Percentiles rank a stretch among this genome's conserved stretches.
These are phyloP conservation scores for Przewalskia tangutica DNA, from an alignment of 257 asterid species.

Conservation along the genomic window DNA sequence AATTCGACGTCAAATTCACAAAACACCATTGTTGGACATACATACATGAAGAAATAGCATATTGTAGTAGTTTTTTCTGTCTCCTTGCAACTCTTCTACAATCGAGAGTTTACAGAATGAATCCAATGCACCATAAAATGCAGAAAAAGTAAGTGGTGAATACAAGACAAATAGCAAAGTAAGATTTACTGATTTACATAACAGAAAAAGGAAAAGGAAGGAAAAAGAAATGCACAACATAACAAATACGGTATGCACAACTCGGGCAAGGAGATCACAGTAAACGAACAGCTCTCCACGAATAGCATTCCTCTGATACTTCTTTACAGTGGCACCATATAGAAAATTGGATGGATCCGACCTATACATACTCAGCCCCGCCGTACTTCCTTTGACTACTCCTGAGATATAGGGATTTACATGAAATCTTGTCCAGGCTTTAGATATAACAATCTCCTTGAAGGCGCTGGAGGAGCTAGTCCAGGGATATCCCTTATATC, in stretches of 20 bases:
- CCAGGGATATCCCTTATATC: slow-evolving; percentile 88
- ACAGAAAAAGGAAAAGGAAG: background rate
- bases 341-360: background rate
- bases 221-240: background rate
- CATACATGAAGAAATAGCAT: background rate
- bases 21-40: background rate
- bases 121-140: slow-evolving; percentile 1
- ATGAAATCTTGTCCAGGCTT: slow-evolving; percentile 23
- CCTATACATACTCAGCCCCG: background rate
- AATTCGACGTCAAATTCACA: background rate
- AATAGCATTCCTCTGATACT: slow-evolving; percentile 8
- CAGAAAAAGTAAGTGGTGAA: background rate
- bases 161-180: background rate
- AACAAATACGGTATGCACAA: slow-evolving; percentile 15
- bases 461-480: slow-evolving; percentile 92
- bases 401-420: background rate
- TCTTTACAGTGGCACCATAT: background rate
- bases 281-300: background rate
- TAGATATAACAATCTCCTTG: slow-evolving; percentile 68
- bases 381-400: too few species aligned
- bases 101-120: background rate
- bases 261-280: background rate
- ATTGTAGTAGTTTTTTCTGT: background rate
- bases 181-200: slow-evolving; percentile 2
- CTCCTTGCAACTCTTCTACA: background rate